Base-by-base conservation (phyloP, 2,329 filamentous ascomycete genomes). In the Paraphaeosphaeria minitans region DNA sequence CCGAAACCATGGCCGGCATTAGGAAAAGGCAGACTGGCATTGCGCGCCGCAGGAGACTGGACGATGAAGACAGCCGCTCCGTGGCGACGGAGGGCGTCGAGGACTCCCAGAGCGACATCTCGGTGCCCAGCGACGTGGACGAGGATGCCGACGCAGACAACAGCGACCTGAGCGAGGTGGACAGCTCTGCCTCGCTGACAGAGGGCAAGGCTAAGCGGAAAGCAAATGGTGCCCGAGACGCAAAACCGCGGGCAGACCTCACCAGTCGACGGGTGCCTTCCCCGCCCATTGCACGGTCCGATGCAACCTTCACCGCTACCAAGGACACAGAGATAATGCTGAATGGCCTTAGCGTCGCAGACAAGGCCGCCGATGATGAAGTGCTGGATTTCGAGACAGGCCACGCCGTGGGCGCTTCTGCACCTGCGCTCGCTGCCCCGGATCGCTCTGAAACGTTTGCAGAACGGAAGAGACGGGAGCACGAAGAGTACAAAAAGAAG, bases 401-500 rank as follows among this genome's bases (percentile, higher is more conserved):
- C 60, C 74, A 55, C 58, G 60, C 62, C 42, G 57, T 69, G 22
- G 67, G 69, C 24, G 75, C 72, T 35, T 68, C 77, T 54, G 76
- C 78, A 22, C 77, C 79, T 39, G 78, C 77, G 22, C 74, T 74
- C 33, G 62, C 68, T 45, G 48, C 65, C 14, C 52, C 65, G 31
- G 65, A 60, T 53, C 67, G 72, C 47, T 81, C 83, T 64, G 87
- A 89, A 69, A 83, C 85, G 35, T 80, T 86, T 58, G 84, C 85
- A 54, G 90, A 95, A 63, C 84, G 87, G 65, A 88, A 91, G 76
- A 87, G 91, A 64, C 88, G 90, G 66, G 93, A 97, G 72, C 92
- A 96, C 70, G 93, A 97, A 64, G 92, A 96, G 72, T 96, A 96
- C 80, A 88, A 89, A 79, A 92, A 90, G 79, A 91, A 91, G 76